Evolutionary conservation across 306 rosid genomes (phyloP).

Genomic region (Acacia acuminata): DNA sequence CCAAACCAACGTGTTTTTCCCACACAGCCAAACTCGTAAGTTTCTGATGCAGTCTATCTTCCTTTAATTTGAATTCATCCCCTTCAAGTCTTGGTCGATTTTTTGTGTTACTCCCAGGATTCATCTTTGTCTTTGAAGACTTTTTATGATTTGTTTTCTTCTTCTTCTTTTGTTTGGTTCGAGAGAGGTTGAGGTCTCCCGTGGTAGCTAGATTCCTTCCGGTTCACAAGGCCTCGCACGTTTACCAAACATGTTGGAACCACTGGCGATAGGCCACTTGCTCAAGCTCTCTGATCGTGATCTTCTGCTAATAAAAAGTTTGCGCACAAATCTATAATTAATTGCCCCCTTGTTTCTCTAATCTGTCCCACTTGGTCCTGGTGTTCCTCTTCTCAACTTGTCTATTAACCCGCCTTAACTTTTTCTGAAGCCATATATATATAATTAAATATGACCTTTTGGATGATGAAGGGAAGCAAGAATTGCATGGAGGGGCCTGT

Average conservation of each 20-base stretch:
- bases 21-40: neutral
- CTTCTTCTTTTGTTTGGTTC: slow-evolving; percentile 37
- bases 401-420: neutral
- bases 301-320: slow-evolving; percentile 25
- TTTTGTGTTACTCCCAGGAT: slow-evolving; percentile 29
- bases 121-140: slow-evolving; percentile 12
- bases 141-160: neutral
- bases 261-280: slow-evolving; percentile 47
- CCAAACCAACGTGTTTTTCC: neutral
- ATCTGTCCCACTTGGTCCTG: neutral
- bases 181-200: slow-evolving; percentile 22
- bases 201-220: slow-evolving; percentile 41
- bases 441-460: neutral
- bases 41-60: slow-evolving; percentile 11
- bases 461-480: neutral
- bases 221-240: slow-evolving; percentile 7
- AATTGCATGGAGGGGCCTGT: slow-evolving; percentile 40
- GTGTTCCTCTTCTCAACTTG: neutral
- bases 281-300: slow-evolving; percentile 40
- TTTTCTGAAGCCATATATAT: neutral
- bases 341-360: slow-evolving; percentile 12
- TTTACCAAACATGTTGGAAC: slow-evolving; percentile 37
- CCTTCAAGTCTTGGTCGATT: slow-evolving; percentile 10
- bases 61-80: neutral
- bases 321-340: slow-evolving; percentile 30